phyloP scores from a whole-genome alignment of 768 basidiomycete species.

The Psilocybe tampanensis region DNA sequence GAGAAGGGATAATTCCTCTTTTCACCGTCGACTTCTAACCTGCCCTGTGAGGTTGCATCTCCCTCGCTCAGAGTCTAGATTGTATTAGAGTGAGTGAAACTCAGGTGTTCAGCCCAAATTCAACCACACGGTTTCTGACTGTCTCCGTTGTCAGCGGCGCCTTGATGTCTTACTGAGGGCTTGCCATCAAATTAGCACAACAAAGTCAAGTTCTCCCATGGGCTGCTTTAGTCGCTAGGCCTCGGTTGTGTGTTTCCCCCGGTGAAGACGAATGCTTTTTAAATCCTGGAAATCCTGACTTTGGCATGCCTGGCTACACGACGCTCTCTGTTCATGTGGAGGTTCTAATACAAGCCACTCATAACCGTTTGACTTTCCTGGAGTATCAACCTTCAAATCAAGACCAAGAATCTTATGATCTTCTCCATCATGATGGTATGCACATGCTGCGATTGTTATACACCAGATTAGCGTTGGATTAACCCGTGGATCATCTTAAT shows the following conservation, averaged over 20 bases:
- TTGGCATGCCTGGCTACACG: no score
- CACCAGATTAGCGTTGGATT: not conserved
- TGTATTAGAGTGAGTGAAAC: not conserved
- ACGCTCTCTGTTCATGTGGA: no score
- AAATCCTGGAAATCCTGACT: no score
- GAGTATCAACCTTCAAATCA: not conserved
- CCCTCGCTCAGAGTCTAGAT: not conserved
- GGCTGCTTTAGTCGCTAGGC: not conserved
- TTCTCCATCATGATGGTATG: not conserved
- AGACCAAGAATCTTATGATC: not conserved
- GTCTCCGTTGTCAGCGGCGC: not conserved
- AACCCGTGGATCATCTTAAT: not conserved
- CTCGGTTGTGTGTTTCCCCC: not conserved
- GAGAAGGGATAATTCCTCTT: not conserved
- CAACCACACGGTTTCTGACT: not conserved
- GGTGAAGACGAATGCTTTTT: not conserved
- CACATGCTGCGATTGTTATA: not conserved
- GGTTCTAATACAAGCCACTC: no score
- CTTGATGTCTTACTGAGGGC: not conserved
- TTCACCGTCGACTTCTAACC: not conserved
- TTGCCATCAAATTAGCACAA: not conserved
- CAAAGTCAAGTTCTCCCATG: not conserved
- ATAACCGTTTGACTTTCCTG: no score
- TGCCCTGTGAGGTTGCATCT: not conserved
- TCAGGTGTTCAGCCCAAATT: not conserved